Conservation (phyloP, 2,329 filamentous ascomycete species). For the Stachybotrys elegans region DNA sequence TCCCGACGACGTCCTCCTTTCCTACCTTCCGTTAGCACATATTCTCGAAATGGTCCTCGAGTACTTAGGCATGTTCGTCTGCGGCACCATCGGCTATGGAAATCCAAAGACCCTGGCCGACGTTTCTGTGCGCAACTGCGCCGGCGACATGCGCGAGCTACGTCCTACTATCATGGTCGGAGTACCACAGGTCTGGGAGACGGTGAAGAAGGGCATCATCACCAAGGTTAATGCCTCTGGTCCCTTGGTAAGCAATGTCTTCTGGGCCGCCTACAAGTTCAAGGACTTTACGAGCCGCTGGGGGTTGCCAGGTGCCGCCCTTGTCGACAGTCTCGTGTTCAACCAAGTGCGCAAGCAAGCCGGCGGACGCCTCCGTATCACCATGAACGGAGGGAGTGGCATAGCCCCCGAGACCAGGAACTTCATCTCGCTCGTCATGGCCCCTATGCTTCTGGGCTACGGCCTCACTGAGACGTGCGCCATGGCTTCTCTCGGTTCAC, state of each 20-base stretch:
- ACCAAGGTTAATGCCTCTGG: slow-evolving; percentile 68
- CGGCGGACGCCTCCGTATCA: slow-evolving; percentile 72
- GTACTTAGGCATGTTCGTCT: slow-evolving; percentile 79
- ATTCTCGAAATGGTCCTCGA: slow-evolving; percentile 92
- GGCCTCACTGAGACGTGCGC: slow-evolving; percentile 81
- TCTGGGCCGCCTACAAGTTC: slow-evolving; percentile 55
- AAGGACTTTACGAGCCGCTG: slow-evolving; percentile 45
- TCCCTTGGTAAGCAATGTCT: slow-evolving; percentile 66
- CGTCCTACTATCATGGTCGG: slow-evolving; percentile 78
- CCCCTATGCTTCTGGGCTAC: slow-evolving; percentile 85
- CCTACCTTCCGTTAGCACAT: slow-evolving; percentile 81
- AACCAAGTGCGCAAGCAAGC: slow-evolving; percentile 90
- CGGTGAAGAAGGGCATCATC: slow-evolving; percentile 84
- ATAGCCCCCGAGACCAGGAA: slow-evolving; percentile 79
- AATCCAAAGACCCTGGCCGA: slow-evolving; percentile 83
- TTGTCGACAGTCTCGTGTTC: slow-evolving; percentile 74
- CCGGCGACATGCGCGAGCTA: slow-evolving; percentile 82
- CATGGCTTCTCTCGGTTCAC: slow-evolving; percentile 69
- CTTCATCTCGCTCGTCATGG: slow-evolving; percentile 84
- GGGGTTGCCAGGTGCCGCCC: slow-evolving; percentile 59
- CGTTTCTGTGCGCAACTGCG: slow-evolving; percentile 75
- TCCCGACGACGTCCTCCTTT: slow-evolving; percentile 71
- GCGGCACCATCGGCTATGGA: slow-evolving; percentile 83
- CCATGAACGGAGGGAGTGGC: slow-evolving; percentile 82
- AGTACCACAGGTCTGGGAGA: slow-evolving; percentile 87